phyloP scores from a whole-genome alignment of 2,329 filamentous ascomycete species.

The Pseudopithomyces maydicus region DNA sequence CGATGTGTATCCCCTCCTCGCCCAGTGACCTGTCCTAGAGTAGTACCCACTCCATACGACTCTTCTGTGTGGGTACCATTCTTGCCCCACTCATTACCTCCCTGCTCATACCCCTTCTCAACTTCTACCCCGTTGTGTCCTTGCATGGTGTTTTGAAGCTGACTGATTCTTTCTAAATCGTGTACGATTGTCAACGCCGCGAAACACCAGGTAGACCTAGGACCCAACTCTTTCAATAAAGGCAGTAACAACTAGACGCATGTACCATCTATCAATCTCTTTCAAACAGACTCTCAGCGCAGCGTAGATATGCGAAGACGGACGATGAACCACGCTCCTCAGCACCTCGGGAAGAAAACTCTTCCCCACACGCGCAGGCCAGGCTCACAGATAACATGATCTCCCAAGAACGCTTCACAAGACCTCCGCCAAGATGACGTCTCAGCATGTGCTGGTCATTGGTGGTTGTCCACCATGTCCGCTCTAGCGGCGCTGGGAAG shows the following conservation, averaged over 20 bases:
- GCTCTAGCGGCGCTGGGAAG: conserved; percentile 23
- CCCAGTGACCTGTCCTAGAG: conserved; percentile 33
- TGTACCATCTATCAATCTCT: background rate
- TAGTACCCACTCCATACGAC: conserved; percentile 32
- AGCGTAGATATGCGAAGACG: background rate
- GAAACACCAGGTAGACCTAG: background rate
- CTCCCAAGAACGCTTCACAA: background rate
- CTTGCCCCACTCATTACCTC: conserved; percentile 20
- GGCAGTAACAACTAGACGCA: background rate
- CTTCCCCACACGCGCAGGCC: background rate
- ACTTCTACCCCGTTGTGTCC: conserved; percentile 18
- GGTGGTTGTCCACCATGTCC: background rate
- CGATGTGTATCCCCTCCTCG: conserved; percentile 41
- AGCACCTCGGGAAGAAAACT: conserved; percentile 1
- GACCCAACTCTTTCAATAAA: background rate
- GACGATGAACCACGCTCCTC: background rate
- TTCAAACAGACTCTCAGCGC: background rate
- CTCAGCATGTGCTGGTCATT: background rate
- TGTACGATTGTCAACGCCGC: background rate
- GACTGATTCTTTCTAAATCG: too few relatives aligned
- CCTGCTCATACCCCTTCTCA: conserved; percentile 28
- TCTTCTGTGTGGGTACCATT: conserved; percentile 20
- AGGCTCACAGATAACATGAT: background rate
- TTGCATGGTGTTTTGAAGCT: conserved; percentile 4
- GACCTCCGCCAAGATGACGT: background rate